Percentiles rank a stretch among this genome's conserved stretches.
Evolutionary conservation across 441 rosid species (phyloP).

Genomic region (Breynia disticha): DNA sequence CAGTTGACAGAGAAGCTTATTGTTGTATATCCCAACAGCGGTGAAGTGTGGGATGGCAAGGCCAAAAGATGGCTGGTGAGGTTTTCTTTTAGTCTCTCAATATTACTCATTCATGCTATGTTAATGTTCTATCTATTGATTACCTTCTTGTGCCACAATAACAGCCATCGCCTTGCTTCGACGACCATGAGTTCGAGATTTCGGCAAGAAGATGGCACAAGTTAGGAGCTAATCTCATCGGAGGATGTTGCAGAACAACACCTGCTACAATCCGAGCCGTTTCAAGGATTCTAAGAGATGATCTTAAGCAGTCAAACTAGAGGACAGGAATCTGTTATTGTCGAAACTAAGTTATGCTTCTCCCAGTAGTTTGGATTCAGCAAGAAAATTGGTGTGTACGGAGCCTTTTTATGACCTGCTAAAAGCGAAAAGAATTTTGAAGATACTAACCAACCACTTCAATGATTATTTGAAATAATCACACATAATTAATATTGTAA

Average conservation of each 20-base stretch:
- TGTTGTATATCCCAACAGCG: slow-evolving; percentile 81
- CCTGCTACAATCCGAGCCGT: slow-evolving; percentile 65
- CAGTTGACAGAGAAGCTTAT: slow-evolving; percentile 68
- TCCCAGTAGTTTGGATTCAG: no score
- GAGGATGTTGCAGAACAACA: slow-evolving; percentile 83
- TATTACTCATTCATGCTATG: no score
- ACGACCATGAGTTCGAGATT: slow-evolving; percentile 54
- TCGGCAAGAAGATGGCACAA: slow-evolving; percentile 59
- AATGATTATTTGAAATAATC: no score
- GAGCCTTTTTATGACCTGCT: no score
- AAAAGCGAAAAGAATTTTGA: no score
- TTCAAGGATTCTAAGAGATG: slow-evolving; percentile 44
- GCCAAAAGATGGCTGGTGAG: slow-evolving; percentile 87
- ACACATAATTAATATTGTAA: no score
- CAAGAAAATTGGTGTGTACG: no score
- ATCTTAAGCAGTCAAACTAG: background rate
- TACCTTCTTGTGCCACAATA: background rate
- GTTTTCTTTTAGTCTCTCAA: slow-evolving; percentile 4
- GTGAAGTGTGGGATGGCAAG: slow-evolving; percentile 84
- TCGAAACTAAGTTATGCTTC: no score
- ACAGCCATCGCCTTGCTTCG: slow-evolving; percentile 79
- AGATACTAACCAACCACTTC: no score
- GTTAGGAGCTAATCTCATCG: slow-evolving; percentile 73
- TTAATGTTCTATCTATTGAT: no score
- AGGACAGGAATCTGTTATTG: background rate